These are phyloP conservation scores for Candida maris DNA, from an alignment of 805 yeast genomes.

Conservation along the genomic window DNA sequence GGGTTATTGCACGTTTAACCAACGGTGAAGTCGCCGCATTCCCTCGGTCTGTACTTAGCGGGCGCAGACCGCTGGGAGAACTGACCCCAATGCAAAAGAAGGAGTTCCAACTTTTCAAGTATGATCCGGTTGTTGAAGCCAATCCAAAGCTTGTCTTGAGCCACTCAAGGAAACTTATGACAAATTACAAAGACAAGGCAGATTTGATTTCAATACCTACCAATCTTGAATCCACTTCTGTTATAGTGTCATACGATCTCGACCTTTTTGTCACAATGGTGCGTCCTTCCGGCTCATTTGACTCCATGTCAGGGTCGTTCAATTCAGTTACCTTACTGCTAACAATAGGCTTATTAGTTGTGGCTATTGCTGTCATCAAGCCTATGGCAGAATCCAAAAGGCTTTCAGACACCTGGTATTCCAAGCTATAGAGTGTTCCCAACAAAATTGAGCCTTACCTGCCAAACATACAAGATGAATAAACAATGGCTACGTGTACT, in stretches of 20 bases:
- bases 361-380: conserved; percentile 44
- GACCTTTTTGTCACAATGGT: conserved; percentile 76
- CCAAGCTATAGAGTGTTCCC: conserved; percentile 6
- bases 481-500: too few relatives aligned
- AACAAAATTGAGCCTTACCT: too few relatives aligned
- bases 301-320: conserved; percentile 63
- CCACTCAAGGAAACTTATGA: conserved; percentile 44
- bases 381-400: conserved; percentile 57
- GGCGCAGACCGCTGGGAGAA: conserved; percentile 62
- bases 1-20: conserved; percentile 54
- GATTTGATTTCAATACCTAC: conserved; percentile 52
- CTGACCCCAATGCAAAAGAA: conserved; percentile 47
- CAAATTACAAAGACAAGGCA: conserved; percentile 18
- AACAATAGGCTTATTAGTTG: conserved; percentile 53
- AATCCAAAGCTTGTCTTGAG: conserved; percentile 49
- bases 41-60: conserved; percentile 68
- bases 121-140: conserved; percentile 57
- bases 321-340: conserved; percentile 58
- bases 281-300: conserved; percentile 83
- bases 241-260: conserved; percentile 61
- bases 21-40: conserved; percentile 61
- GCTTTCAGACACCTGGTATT: conserved; percentile 50
- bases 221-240: conserved; percentile 74
- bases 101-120: conserved; percentile 59
- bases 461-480: too few relatives aligned